Percentiles rank a stretch among this genome's conserved stretches.
Conservation (phyloP, 305 asterid species). For the Plantago lanceolata region DNA sequence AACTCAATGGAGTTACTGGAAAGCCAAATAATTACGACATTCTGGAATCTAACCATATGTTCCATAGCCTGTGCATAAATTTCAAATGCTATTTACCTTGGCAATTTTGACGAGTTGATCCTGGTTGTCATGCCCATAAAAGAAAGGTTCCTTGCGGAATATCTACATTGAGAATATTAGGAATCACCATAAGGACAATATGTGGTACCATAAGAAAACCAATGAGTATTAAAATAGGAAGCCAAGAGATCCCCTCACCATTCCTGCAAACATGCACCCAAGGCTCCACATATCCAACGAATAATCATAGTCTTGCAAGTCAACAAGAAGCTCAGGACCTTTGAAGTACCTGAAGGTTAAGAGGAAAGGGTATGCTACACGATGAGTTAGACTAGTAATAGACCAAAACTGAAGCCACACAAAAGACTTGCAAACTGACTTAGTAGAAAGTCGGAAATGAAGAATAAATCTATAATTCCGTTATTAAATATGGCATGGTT, state of each 20-base stretch:
- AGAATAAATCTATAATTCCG: neutral
- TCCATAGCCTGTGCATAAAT: neutral
- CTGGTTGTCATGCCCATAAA: constrained; percentile 84
- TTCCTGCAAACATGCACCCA: constrained; percentile 86
- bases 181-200: constrained; percentile 15
- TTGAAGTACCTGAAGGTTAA: constrained; percentile 53
- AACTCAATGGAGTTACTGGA: constrained; percentile 7
- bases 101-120: constrained; percentile 88
- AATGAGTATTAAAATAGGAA: neutral
- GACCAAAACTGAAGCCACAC: too few relatives aligned
- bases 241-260: constrained; percentile 37
- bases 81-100: constrained; percentile 38
- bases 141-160: constrained; percentile 87
- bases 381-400: neutral
- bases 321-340: constrained; percentile 80
- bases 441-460: neutral
- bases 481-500: neutral
- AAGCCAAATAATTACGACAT: neutral
- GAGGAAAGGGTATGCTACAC: constrained; percentile 5
- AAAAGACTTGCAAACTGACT: neutral
- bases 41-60: neutral
- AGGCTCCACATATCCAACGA: constrained; percentile 87
- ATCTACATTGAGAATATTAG: constrained; percentile 36
- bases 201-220: neutral
- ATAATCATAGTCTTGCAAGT: constrained; percentile 76